A percentile compares a stretch with the other conserved stretches of the same genome.
phyloP scores from a whole-genome alignment of 805 yeast species.

The Zygosaccharomyces rouxii region DNA sequence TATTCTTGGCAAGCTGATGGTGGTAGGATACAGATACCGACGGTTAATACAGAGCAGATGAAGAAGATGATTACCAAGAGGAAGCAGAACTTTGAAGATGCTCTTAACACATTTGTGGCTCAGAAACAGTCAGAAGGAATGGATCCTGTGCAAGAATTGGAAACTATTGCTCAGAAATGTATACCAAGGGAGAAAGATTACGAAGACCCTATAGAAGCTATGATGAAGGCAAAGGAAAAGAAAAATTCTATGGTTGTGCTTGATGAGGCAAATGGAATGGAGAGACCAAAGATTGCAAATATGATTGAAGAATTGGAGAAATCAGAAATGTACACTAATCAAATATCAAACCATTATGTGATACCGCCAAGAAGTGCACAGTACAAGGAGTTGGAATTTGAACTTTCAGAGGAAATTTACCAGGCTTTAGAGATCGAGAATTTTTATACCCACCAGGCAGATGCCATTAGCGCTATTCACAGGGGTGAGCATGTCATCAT shows the following conservation, averaged over 20 bases:
- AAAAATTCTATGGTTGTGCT: slow-evolving; percentile 19
- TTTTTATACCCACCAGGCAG: slow-evolving; percentile 78
- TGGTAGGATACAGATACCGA: slow-evolving; percentile 46
- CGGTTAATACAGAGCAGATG: slow-evolving; percentile 52
- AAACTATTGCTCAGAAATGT: slow-evolving; percentile 32
- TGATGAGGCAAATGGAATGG: slow-evolving; percentile 24
- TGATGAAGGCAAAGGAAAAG: slow-evolving; percentile 38
- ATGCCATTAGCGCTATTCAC: slow-evolving; percentile 60
- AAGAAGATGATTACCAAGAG: slow-evolving; percentile 57
- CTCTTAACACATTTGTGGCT: slow-evolving; percentile 37
- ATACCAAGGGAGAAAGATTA: slow-evolving; percentile 49
- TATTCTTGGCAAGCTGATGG: slow-evolving; percentile 44
- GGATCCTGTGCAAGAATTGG: slow-evolving; percentile 43
- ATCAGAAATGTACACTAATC: slow-evolving; percentile 54
- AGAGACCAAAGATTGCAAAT: slow-evolving; percentile 42
- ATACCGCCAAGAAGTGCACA: slow-evolving; percentile 45
- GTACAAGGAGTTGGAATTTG: slow-evolving; percentile 41
- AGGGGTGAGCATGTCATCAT: slow-evolving; percentile 67
- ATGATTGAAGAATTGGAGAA: slow-evolving; percentile 48
- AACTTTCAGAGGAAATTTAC: slow-evolving; percentile 48
- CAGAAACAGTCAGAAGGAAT: slow-evolving; percentile 26
- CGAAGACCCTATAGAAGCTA: slow-evolving; percentile 59
- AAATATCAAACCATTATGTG: slow-evolving; percentile 52
- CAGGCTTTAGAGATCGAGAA: slow-evolving; percentile 47
- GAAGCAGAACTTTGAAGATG: slow-evolving; percentile 46